These are phyloP conservation scores for Microbotryum scabiosae DNA, from an alignment of 1,284 basidiomycete species.

Conservation along the genomic window DNA sequence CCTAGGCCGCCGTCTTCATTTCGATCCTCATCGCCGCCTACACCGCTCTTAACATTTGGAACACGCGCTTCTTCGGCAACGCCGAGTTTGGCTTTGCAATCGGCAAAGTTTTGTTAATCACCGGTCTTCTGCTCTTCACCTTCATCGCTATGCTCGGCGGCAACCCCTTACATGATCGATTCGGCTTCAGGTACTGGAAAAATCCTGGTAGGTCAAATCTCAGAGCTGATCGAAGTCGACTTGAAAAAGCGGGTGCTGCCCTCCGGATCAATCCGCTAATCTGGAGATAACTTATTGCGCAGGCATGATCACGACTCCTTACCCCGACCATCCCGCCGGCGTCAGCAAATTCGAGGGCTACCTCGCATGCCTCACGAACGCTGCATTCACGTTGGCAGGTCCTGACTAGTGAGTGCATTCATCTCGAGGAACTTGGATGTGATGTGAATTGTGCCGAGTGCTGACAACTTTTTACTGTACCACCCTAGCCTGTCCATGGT, in stretches of 20 bases:
- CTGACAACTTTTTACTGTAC: constrained; percentile 22
- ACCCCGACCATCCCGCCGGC: constrained; percentile 14
- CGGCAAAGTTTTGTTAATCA: constrained; percentile 34
- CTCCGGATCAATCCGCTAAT: too few species aligned
- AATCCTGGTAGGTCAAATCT: constrained; percentile 41
- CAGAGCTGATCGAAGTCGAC: neutral
- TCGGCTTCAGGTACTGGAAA: constrained; percentile 33
- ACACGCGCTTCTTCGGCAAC: constrained; percentile 1
- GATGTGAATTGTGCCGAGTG: neutral
- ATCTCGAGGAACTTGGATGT: too few species aligned
- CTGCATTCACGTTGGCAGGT: constrained; percentile 36
- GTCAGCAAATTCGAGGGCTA: constrained; percentile 35
- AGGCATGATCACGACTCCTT: constrained; percentile 7
- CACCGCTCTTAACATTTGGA: constrained; percentile 8
- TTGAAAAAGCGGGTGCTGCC: neutral
- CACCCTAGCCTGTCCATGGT: constrained; percentile 5
- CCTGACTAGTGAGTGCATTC: constrained; percentile 22
- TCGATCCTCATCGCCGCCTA: constrained; percentile 4
- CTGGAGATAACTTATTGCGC: too few species aligned
- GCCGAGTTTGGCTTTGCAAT: constrained; percentile 8
- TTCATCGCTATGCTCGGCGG: constrained; percentile 36
- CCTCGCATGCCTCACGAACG: constrained; percentile 33
- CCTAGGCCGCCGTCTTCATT: neutral
- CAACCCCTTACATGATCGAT: constrained; percentile 30
- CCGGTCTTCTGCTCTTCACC: constrained; percentile 37